Base-by-base conservation (phyloP, 2,329 filamentous ascomycete species). In the Colletotrichum sansevieriae region DNA sequence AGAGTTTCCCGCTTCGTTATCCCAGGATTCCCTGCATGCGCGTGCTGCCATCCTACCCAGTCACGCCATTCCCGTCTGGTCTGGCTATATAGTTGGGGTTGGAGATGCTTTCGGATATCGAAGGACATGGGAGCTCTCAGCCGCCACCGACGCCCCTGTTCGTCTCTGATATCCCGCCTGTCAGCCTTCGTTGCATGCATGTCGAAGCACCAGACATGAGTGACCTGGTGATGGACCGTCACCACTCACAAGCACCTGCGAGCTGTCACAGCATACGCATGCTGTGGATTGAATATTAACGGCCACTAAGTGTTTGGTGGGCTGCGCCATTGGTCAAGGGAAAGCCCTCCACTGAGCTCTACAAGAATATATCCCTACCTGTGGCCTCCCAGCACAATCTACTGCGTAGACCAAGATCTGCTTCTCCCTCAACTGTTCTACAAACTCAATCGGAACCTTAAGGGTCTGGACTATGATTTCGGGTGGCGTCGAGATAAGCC, bases 401-500 rank as follows among this genome's bases (percentile, higher is more conserved):
- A 18, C 18, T 18, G 18, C 18, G 18, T 18, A 55, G 18, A 87
- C 78, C 20, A 90, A 72, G 1, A 90, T 77, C 74, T 90, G 87
- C 79, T 91, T 91, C 77, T 91, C 86, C 80, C 90, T 88, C 65
- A 90, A 72, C 10, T 82, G 78, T 73, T 87, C 78, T 2, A 87
- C 87, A 54, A 90, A 82, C n/a, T 83, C 81, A 4, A 88, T 73
- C 0, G 87, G 84, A 13, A 91, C 83, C 73, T 89, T 90, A 13
- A 91, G 79, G 2, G 84, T 83, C 76, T 87, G 83, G 0, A 88
- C 86, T 15, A 91, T 88, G 58, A 91, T 83, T 55, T 89, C 85
- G 0, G 86, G 80, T 0, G 90, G 90, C 0, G 90, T 92, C 58
- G 92, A 79, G 1, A 90, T 90, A 44, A 93, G 81, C 90, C 90